Percentiles rank a stretch among this genome's conserved stretches.
Evolutionary conservation across 2,329 filamentous ascomycete genomes (phyloP).

Genomic region (Blumeria hordei): DNA sequence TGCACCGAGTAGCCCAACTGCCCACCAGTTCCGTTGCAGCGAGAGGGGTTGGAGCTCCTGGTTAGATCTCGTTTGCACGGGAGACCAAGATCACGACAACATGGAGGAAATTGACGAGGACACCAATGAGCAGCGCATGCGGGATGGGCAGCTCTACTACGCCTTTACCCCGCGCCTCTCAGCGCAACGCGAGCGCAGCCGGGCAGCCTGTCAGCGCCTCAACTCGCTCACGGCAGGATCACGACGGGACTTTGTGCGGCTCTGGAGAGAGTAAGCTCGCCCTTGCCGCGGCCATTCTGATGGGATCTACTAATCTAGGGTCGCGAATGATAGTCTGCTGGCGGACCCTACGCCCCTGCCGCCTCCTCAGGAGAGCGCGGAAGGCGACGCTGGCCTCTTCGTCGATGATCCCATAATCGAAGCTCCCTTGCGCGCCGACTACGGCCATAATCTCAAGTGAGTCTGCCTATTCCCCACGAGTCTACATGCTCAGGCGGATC

Average conservation of each 20-base stretch:
- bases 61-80: no score
- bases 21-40: no score
- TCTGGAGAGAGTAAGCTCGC: slow-evolving; percentile 41
- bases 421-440: slow-evolving; percentile 46
- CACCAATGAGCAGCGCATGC: slow-evolving; percentile 32
- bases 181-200: slow-evolving; percentile 37
- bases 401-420: slow-evolving; percentile 44
- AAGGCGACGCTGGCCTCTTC: slow-evolving; percentile 41
- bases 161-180: slow-evolving; percentile 46
- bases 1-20: no score
- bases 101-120: slow-evolving; percentile 16
- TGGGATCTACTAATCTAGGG: slow-evolving; percentile 22
- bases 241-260: slow-evolving; percentile 35
- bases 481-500: slow-evolving; percentile 2
- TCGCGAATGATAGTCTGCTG: slow-evolving; percentile 42
- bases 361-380: slow-evolving; percentile 26
- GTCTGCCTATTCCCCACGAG: background rate
- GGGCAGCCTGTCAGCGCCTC: slow-evolving; percentile 33
- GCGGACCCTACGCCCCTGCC: slow-evolving; percentile 39
- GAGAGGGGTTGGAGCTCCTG: no score
- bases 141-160: slow-evolving; percentile 45
- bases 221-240: slow-evolving; percentile 36
- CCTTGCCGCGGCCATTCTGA: slow-evolving; percentile 7
- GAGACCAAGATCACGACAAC: background rate
- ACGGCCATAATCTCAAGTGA: slow-evolving; percentile 47